These are phyloP conservation scores for Botrytis elliptica DNA, from an alignment of 2,329 filamentous ascomycete genomes.

Conservation along the genomic window DNA sequence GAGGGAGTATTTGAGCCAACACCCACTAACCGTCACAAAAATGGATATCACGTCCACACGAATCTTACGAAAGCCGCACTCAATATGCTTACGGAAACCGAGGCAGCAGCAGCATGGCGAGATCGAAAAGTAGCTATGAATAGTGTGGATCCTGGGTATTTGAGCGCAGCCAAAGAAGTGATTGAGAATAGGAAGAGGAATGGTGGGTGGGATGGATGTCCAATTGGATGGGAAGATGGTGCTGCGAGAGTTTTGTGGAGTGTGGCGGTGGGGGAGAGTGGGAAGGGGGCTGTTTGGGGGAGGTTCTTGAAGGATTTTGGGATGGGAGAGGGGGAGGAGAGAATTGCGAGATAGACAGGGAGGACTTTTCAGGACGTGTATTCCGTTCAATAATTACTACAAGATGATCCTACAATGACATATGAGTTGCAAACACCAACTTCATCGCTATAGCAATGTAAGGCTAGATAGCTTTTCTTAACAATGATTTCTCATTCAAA, in stretches of 20 bases:
- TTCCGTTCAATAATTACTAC: too few relatives aligned
- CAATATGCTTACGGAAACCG: conserved; percentile 30
- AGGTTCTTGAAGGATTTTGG: conserved; percentile 29
- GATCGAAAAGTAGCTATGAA: conserved; percentile 25
- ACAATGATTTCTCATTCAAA: neutral
- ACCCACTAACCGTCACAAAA: conserved; percentile 17
- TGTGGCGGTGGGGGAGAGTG: conserved; percentile 26
- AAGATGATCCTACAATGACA: neutral
- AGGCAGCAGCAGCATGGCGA: conserved; percentile 26
- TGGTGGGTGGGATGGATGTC: conserved; percentile 20
- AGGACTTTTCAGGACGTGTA: too few relatives aligned
- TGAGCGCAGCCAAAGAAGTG: conserved; percentile 27
- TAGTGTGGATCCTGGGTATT: conserved; percentile 28
- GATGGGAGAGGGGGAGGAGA: conserved; percentile 20
- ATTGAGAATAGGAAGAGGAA: neutral
- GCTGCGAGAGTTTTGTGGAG: conserved; percentile 27
- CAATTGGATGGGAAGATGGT: conserved; percentile 31
- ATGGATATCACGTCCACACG: conserved; percentile 27
- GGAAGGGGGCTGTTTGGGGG: conserved; percentile 24
- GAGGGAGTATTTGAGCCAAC: conserved; percentile 27
- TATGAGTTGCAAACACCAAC: neutral
- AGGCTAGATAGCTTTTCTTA: neutral
- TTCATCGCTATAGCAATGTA: neutral
- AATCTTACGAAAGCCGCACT: conserved; percentile 30
- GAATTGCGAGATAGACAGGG: neutral